Conservation (phyloP, 768 basidiomycete genomes). For the Tricholoma sp. region DNA sequence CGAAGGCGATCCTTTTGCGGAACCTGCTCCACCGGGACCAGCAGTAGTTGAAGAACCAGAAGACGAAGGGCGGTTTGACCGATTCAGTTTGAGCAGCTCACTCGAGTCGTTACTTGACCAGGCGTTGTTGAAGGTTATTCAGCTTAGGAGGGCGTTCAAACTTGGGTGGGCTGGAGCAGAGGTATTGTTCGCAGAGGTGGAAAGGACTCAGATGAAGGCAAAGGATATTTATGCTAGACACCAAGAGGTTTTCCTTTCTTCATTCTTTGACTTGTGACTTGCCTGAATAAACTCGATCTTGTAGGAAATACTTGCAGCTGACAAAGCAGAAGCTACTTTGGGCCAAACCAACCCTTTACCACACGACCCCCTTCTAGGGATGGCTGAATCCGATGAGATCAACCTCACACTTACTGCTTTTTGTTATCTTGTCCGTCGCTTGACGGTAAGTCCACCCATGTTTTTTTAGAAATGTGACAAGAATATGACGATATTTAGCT, state of each 20-base stretch:
- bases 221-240: slow-evolving; percentile 32
- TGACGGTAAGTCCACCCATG: slow-evolving; percentile 38
- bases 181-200: slow-evolving; percentile 38
- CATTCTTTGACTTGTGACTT: neutral
- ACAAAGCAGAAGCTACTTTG: slow-evolving; percentile 38
- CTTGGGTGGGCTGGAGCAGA: slow-evolving; percentile 73
- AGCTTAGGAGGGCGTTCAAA: slow-evolving; percentile 43
- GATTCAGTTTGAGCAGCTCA: slow-evolving; percentile 59
- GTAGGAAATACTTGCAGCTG: slow-evolving; percentile 36
- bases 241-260: slow-evolving; percentile 21
- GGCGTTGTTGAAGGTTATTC: slow-evolving; percentile 48
- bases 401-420: slow-evolving; percentile 64
- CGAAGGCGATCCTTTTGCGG: slow-evolving; percentile 16
- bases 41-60: slow-evolving; percentile 23
- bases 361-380: slow-evolving; percentile 43
- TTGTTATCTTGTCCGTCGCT: slow-evolving; percentile 57
- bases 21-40: slow-evolving; percentile 6
- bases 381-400: slow-evolving; percentile 30
- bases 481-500: slow-evolving; percentile 32
- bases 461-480: neutral
- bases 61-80: slow-evolving; percentile 42
- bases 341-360: slow-evolving; percentile 42
- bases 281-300: neutral
- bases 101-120: slow-evolving; percentile 58
- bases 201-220: slow-evolving; percentile 36